phyloP scores from a whole-genome alignment of 1,139 yeast genomes.

The Suhomyces guaymorum region DNA sequence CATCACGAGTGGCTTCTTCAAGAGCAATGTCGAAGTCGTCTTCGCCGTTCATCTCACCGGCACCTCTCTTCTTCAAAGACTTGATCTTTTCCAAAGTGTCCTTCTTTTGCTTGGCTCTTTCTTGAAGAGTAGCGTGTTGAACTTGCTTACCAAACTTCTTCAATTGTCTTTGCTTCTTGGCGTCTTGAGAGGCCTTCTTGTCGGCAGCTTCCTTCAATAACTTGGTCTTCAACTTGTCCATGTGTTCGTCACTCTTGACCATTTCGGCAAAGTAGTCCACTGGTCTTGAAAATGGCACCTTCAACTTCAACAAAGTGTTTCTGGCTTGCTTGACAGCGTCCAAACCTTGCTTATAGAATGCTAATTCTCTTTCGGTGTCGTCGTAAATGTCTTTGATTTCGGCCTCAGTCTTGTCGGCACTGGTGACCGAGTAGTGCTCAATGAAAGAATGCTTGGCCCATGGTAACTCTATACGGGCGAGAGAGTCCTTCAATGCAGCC shows the following conservation, averaged over 20 bases:
- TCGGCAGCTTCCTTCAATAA: constrained; percentile 83
- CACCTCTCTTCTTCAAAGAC: constrained; percentile 82
- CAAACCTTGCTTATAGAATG: constrained; percentile 82
- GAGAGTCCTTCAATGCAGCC: constrained; percentile 67
- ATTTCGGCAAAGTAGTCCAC: constrained; percentile 96
- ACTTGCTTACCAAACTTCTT: constrained; percentile 98
- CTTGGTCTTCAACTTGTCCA: constrained; percentile 88
- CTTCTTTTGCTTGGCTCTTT: constrained; percentile 91
- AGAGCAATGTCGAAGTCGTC: constrained; percentile 73
- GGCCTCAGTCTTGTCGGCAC: constrained; percentile 58
- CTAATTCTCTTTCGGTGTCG: constrained; percentile 75
- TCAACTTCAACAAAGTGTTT: constrained; percentile 59
- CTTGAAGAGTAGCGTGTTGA: constrained; percentile 89
- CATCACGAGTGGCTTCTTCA: constrained; percentile 75
- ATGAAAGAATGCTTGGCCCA: constrained; percentile 72
- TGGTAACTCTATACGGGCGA: constrained; percentile 68
- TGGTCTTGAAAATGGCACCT: constrained; percentile 90
- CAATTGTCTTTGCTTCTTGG: constrained; percentile 89
- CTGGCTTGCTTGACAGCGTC: constrained; percentile 80
- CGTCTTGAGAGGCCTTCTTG: constrained; percentile 90
- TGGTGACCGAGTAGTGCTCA: constrained; percentile 78
- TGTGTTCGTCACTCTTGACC: constrained; percentile 97
- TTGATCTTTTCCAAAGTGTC: constrained; percentile 90
- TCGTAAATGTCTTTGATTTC: constrained; percentile 88
- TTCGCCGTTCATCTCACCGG: constrained; percentile 65